Evolutionary conservation across 2,329 filamentous ascomycete species (phyloP), one percentile per base, ranked within the genome.

Genomic region (Fusarium nisikadoi): DNA sequence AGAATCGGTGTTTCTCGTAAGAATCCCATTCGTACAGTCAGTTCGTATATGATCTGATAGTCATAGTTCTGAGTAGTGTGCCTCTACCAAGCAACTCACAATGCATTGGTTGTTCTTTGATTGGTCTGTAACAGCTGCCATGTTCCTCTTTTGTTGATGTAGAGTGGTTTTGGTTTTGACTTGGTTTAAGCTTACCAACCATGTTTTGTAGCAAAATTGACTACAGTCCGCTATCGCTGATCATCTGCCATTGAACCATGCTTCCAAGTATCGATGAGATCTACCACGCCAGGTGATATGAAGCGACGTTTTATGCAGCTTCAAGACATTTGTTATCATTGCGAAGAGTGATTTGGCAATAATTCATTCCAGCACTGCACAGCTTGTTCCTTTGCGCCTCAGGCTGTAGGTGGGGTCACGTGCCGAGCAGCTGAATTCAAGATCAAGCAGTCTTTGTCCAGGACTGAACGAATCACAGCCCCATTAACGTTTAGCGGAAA

Each of bases 151-250:
- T 20, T 19, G 14, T 35, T 35, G 45, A 42, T 17, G 35, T 19
- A n/a, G 23, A 46, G 54, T 49, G n/a, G 33, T 25, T 29, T 49
- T 60, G 57, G 31, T 35, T 60, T 46, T 45, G 43, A 52, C 39
- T 38, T 38, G 47, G 33, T 68, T 68, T 55, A 68, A 68, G 49
- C 65, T 68, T 68, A 68, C 52, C 33, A 25, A 31, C 25, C 38
- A 52, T 25, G 43, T 41, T 53, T 63, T 52, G 36, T 23, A 20
- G 41, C 33, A 16, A 23, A 16, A 23, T 43, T 27, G 35, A 59
- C 43, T 49, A 12, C 17, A 20, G 8, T 7, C 25, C 38, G 17
- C 17, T 16, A n/a, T 56, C 38, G n/a, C n/a, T 27, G 17, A 56
- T 35, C 53, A 56, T 46, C 29, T 42, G 14, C 17, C 9, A 5